These are phyloP conservation scores for Lepidopterella palustris DNA, from an alignment of 495 filamentous ascomycete species.

Conservation along the genomic window DNA sequence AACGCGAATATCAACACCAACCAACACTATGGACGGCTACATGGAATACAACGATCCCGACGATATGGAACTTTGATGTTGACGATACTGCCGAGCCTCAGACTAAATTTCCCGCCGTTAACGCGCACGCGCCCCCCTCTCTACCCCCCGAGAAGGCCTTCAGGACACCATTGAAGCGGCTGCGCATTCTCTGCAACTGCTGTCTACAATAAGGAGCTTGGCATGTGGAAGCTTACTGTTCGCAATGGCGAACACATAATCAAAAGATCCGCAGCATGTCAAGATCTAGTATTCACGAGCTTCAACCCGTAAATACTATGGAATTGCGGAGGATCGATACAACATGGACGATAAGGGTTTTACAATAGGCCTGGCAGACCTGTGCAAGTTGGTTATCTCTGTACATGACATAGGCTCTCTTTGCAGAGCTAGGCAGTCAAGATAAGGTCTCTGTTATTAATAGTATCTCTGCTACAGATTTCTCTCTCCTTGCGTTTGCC, in stretches of 20 bases:
- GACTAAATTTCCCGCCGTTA: no score
- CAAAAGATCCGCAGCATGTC: background rate
- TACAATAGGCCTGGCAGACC: background rate
- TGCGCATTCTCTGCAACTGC: no score
- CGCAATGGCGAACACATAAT: background rate
- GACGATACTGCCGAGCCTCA: no score
- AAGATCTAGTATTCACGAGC: background rate
- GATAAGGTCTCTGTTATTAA: background rate
- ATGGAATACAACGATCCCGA: no score
- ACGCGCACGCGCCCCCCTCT: no score
- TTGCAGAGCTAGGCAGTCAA: background rate
- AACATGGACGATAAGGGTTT: slow-evolving; percentile 14
- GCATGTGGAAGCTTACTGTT: no score
- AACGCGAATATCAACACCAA: no score
- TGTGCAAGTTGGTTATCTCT: background rate
- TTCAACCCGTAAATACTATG: background rate
- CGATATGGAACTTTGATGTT: no score
- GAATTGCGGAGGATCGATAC: background rate
- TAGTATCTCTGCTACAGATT: background rate
- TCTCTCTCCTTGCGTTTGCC: background rate
- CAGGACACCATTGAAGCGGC: no score
- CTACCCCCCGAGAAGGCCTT: no score
- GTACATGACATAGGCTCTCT: background rate
- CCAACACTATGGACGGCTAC: no score
- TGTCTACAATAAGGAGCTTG: no score